Percentiles rank a stretch among this genome's conserved stretches.
These are phyloP conservation scores for Smallanthus sonchifolius DNA, from an alignment of 129 eudicot species.

Conservation along the genomic window DNA sequence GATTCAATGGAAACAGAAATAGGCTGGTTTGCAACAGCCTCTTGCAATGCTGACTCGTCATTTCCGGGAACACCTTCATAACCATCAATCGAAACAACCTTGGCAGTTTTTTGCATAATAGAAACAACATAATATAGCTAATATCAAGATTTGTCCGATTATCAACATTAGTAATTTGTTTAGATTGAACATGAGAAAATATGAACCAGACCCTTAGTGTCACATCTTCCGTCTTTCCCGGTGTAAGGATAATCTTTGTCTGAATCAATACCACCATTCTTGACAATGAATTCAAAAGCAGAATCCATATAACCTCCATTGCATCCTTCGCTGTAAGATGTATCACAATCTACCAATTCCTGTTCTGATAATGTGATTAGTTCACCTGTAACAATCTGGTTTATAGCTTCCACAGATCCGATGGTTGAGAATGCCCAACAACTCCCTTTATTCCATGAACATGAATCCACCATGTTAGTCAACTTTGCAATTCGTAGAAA, in stretches of 20 bases:
- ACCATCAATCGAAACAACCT: slow-evolving; percentile 57
- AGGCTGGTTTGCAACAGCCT: slow-evolving; percentile 71
- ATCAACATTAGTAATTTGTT: not conserved
- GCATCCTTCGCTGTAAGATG: slow-evolving; percentile 39
- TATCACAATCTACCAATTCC: slow-evolving; percentile 51
- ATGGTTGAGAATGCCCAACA: slow-evolving; percentile 53
- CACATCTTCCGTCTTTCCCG: slow-evolving; percentile 30
- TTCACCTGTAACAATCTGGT: slow-evolving; percentile 42
- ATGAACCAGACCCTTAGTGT: slow-evolving; percentile 29
- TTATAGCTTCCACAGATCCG: slow-evolving; percentile 44
- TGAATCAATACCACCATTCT: slow-evolving; percentile 43
- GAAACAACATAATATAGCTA: not conserved
- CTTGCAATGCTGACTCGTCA: slow-evolving; percentile 53
- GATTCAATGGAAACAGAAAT: slow-evolving; percentile 78
- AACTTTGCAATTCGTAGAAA: not conserved
- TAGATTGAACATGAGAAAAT: no score
- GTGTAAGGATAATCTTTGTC: slow-evolving; percentile 43
- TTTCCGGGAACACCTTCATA: slow-evolving; percentile 65
- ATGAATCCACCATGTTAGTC: not conserved
- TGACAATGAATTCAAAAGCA: slow-evolving; percentile 42
- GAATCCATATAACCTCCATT: slow-evolving; percentile 45
- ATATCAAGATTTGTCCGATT: not conserved
- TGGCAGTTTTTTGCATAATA: slow-evolving; percentile 47
- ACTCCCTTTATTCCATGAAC: slow-evolving; percentile 33
- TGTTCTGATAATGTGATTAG: slow-evolving; percentile 44